Evolutionary conservation across 495 filamentous ascomycete species (phyloP), one percentile per base, ranked within the genome.

Genomic region (Daldinia vernicosa): DNA sequence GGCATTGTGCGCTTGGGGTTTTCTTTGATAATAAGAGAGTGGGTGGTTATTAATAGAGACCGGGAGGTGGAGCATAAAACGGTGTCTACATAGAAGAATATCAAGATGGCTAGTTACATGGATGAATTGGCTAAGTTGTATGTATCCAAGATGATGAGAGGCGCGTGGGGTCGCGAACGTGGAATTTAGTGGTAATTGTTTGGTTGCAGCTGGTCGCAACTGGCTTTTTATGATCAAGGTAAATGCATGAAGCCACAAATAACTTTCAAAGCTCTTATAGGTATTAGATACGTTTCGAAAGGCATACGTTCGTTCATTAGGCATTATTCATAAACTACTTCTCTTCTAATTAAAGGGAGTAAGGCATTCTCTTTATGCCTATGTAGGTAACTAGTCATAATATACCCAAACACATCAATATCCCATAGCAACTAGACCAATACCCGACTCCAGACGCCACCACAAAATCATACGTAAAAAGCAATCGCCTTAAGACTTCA

Each of bases 401-500:
- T 17, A 53, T 53, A 35, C 12, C 50, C 26, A 30, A 53, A 17
- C 26, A 30, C 3, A 53, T 28, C 24, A 53, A 9, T 4, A 53
- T 30, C 15, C 26, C 24, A 52, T 19, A 51, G 33, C 33, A 35
- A 35, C 33, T 4, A 35, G 4, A 28, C 9, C 22, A 27, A 27
- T 11, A 52, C 12, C 22, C 50, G 7, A 45, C 30, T 40, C 58
- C 59, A 53, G 17, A 45, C 17, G 0, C 32, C 59, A 47, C 33
- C 22, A 39, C n/a, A 37, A 39, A 62, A 45, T 19, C 32, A 32
- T 45, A 45, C n/a, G 15, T 52, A 30, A 15, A 32, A 47, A 50
- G 27, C 4, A 15, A 59, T n/a, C 7, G 0, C 37, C 57, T 77
- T 70, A 85, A 14, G 78, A 75, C 70, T 86, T 85, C 77, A 87